These are phyloP conservation scores for Cladosporium sp. DNA, from an alignment of 2,329 filamentous ascomycete genomes.

Conservation along the genomic window DNA sequence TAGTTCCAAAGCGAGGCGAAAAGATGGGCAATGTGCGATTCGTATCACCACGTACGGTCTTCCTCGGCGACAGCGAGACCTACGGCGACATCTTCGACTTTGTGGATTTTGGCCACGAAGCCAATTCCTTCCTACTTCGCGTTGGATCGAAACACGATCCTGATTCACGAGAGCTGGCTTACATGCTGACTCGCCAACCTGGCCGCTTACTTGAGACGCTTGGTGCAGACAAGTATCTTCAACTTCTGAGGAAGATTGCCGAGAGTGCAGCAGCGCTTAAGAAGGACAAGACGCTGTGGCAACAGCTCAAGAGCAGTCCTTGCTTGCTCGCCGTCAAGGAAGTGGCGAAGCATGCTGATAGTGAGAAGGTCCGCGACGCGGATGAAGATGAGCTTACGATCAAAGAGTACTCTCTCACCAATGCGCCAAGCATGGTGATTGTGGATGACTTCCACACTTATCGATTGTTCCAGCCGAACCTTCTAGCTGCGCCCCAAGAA, in stretches of 20 bases:
- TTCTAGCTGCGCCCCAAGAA: slow-evolving; percentile 88
- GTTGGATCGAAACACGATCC: slow-evolving; percentile 91
- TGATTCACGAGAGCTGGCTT: slow-evolving; percentile 79
- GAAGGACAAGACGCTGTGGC: slow-evolving; percentile 75
- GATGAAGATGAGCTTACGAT: slow-evolving; percentile 55
- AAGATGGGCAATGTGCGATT: slow-evolving; percentile 47
- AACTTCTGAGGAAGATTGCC: slow-evolving; percentile 76
- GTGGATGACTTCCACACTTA: slow-evolving; percentile 89
- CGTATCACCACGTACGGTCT: slow-evolving; percentile 72
- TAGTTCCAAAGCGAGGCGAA: slow-evolving; percentile 39
- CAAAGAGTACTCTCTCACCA: slow-evolving; percentile 75
- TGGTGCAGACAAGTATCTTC: slow-evolving; percentile 83
- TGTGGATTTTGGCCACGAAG: slow-evolving; percentile 86
- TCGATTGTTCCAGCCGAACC: slow-evolving; percentile 78
- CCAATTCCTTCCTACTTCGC: slow-evolving; percentile 83
- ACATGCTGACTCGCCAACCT: slow-evolving; percentile 80
- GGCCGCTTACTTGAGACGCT: slow-evolving; percentile 77
- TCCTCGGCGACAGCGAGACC: slow-evolving; percentile 69
- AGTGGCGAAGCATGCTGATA: slow-evolving; percentile 55
- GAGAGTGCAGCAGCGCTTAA: slow-evolving; percentile 70
- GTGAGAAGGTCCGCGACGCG: slow-evolving; percentile 37
- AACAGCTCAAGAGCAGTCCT: slow-evolving; percentile 69
- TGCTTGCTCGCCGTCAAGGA: slow-evolving; percentile 86
- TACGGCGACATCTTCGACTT: slow-evolving; percentile 96
- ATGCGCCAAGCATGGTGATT: slow-evolving; percentile 71